phyloP scores from a whole-genome alignment of 2,329 filamentous ascomycete species.

The Stagonosporopsis cucurbitacearum region DNA sequence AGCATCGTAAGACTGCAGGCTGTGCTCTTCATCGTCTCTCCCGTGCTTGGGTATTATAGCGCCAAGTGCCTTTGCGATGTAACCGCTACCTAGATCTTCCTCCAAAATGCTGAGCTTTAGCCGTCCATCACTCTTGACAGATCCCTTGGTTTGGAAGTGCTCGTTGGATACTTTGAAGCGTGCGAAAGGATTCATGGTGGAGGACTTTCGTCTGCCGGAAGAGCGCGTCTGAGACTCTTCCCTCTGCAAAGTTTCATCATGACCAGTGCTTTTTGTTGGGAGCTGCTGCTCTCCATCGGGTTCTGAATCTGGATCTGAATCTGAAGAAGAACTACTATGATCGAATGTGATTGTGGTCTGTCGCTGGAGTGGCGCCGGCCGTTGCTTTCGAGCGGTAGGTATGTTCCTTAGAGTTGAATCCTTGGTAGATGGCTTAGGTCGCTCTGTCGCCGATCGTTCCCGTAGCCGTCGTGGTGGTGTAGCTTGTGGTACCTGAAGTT shows the following conservation, averaged over 20 bases:
- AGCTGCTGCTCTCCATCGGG: conserved; percentile 29
- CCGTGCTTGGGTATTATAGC: conserved; percentile 66
- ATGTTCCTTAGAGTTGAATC: conserved; percentile 31
- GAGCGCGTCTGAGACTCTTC: conserved; percentile 9
- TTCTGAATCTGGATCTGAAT: conserved; percentile 35
- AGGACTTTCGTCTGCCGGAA: conserved; percentile 14
- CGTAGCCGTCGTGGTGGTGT: conserved; percentile 28
- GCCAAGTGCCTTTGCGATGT: conserved; percentile 75
- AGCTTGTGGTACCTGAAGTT: neutral
- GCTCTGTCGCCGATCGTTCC: conserved; percentile 40
- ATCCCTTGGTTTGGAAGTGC: conserved; percentile 69
- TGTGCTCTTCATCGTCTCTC: conserved; percentile 44
- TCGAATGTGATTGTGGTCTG: conserved; percentile 41
- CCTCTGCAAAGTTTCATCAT: conserved; percentile 16
- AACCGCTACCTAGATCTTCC: conserved; percentile 72
- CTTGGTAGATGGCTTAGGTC: conserved; percentile 33
- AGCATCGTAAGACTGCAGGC: conserved; percentile 29
- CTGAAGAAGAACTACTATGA: conserved; percentile 23
- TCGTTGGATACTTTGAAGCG: conserved; percentile 69
- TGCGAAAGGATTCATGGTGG: conserved; percentile 50
- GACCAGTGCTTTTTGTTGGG: conserved; percentile 26
- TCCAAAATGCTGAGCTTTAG: conserved; percentile 72
- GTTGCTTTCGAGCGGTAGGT: conserved; percentile 17
- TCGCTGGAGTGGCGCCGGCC: conserved; percentile 23
- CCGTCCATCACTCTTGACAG: conserved; percentile 71